These are phyloP conservation scores for Paspalum notatum DNA, from an alignment of 176 grass and related monocot species.

Conservation along the genomic window DNA sequence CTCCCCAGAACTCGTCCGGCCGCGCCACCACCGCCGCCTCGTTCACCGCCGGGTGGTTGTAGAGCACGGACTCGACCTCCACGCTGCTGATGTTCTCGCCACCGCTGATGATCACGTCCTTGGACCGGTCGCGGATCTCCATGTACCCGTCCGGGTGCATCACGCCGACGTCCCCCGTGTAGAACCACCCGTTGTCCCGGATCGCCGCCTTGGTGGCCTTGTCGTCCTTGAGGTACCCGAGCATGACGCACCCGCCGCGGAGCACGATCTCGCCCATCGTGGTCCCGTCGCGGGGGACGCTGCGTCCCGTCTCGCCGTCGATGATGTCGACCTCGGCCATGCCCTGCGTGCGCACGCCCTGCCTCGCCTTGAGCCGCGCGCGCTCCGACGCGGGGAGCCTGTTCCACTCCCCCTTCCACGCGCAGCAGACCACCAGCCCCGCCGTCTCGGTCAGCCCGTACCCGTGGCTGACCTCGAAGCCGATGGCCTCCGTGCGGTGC, in stretches of 20 bases:
- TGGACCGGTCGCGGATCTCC: slow-evolving; percentile 81
- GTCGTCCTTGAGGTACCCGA: slow-evolving; percentile 70
- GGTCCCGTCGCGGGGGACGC: slow-evolving; percentile 56
- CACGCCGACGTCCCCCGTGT: slow-evolving; percentile 83
- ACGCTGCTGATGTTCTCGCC: slow-evolving; percentile 97
- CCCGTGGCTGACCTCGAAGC: slow-evolving; percentile 74
- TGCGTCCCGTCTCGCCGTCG: slow-evolving; percentile 51
- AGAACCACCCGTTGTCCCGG: slow-evolving; percentile 67
- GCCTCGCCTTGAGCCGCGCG: slow-evolving; percentile 65
- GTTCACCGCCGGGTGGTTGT: slow-evolving; percentile 76
- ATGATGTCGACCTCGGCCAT: slow-evolving; percentile 65
- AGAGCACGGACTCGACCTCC: slow-evolving; percentile 88
- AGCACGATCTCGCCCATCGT: slow-evolving; percentile 76
- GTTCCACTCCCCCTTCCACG: slow-evolving; percentile 85
- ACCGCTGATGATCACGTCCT: slow-evolving; percentile 95
- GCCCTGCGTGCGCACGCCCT: slow-evolving; percentile 62
- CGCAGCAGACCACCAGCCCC: slow-evolving; percentile 58
- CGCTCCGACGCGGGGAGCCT: slow-evolving; percentile 59
- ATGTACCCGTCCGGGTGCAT: slow-evolving; percentile 89
- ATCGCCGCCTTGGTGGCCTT: slow-evolving; percentile 52
- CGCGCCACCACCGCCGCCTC: slow-evolving; percentile 80
- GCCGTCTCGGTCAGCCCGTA: slow-evolving; percentile 85
- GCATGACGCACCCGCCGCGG: slow-evolving; percentile 63
- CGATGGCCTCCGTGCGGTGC: slow-evolving; percentile 61
- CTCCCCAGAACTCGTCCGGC: slow-evolving; percentile 84